Evolutionary conservation across 148 eudicot species (phyloP).

Genomic region (Fallopia convolvulus): DNA sequence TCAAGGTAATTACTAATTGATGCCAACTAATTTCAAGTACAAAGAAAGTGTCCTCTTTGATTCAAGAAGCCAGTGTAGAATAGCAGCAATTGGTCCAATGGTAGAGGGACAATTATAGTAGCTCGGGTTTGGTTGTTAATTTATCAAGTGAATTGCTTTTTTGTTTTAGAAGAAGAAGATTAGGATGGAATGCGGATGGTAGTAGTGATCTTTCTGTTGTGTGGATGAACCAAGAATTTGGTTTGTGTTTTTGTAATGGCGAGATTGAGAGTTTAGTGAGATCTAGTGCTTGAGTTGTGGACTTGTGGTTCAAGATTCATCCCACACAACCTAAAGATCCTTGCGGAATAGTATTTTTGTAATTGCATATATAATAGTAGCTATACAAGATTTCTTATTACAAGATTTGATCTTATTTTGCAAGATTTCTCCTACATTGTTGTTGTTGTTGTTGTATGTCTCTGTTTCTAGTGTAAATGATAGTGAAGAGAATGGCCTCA

Average conservation of each 20-base stretch:
- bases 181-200: background rate
- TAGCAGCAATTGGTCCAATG: background rate
- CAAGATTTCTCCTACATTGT: too few relatives aligned
- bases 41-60: background rate
- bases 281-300: background rate
- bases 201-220: background rate
- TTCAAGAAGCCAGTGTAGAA: background rate
- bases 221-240: background rate
- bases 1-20: background rate
- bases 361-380: background rate
- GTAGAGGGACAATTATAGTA: background rate
- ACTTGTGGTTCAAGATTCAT: background rate
- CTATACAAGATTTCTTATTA: too few relatives aligned
- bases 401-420: too few relatives aligned
- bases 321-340: background rate
- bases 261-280: background rate
- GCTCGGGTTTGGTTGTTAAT: background rate
- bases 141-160: background rate
- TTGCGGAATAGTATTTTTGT: background rate
- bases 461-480: too few relatives aligned
- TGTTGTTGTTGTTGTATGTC: too few relatives aligned
- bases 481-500: too few relatives aligned
- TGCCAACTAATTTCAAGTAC: background rate
- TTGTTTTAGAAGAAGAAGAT: background rate
- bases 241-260: background rate